These are phyloP conservation scores for Hanseniaspora pseudoguilliermondii DNA, from an alignment of 805 yeast species.

Conservation along the genomic window DNA sequence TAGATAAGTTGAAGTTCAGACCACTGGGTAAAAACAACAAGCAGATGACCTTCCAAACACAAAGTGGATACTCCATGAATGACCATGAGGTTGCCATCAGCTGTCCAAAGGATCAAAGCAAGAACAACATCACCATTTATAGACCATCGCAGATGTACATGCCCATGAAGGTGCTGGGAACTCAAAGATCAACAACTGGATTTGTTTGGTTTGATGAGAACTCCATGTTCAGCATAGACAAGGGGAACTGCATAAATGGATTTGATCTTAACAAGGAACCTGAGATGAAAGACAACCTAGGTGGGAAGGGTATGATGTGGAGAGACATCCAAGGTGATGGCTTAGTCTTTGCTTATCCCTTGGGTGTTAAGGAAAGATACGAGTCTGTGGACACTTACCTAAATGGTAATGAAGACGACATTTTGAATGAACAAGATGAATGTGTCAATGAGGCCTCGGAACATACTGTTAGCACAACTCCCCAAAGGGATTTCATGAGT, in stretches of 20 bases:
- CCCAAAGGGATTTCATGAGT: background rate
- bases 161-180: slow-evolving; percentile 39
- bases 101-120: slow-evolving; percentile 42
- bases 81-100: slow-evolving; percentile 45
- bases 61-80: background rate
- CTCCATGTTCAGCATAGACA: slow-evolving; percentile 26
- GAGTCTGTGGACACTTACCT: background rate
- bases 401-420: background rate
- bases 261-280: slow-evolving; percentile 26
- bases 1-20: slow-evolving; percentile 38
- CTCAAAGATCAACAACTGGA: slow-evolving; percentile 23
- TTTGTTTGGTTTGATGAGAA: slow-evolving; percentile 28
- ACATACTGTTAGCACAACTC: background rate
- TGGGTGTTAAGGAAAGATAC: slow-evolving; percentile 1
- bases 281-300: slow-evolving; percentile 23
- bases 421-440: background rate
- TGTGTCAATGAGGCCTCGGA: background rate
- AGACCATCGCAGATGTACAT: slow-evolving; percentile 57
- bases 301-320: slow-evolving; percentile 24
- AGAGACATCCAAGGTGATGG: slow-evolving; percentile 30
- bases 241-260: slow-evolving; percentile 24
- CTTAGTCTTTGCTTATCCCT: slow-evolving; percentile 18
- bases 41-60: background rate
- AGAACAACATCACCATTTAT: slow-evolving; percentile 53
- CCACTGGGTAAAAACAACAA: slow-evolving; percentile 15